Evolutionary conservation across 1,139 yeast genomes (phyloP).

Genomic region (Kurtzmaniella quercitrusa): DNA sequence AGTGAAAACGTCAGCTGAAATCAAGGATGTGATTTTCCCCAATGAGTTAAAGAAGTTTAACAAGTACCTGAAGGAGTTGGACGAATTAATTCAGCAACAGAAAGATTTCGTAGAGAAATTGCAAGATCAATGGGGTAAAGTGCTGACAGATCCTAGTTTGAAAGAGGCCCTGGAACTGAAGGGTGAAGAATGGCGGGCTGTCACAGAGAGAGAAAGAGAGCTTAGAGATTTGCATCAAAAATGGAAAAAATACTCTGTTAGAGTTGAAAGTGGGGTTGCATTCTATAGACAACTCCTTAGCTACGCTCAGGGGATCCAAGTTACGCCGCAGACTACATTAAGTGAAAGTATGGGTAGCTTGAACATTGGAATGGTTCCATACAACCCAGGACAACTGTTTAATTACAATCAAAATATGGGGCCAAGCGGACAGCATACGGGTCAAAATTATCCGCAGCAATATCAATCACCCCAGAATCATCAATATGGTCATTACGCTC

Average conservation of each 20-base stretch:
- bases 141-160: conserved; percentile 44
- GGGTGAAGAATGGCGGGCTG: conserved; percentile 22
- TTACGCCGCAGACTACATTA: not conserved
- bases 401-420: conserved; percentile 1
- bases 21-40: conserved; percentile 57
- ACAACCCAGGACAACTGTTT: not conserved
- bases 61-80: conserved; percentile 64
- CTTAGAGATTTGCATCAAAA: conserved; percentile 49
- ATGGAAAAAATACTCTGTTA: conserved; percentile 59
- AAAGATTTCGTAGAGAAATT: conserved; percentile 51
- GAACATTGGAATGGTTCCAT: conserved; percentile 1
- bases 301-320: conserved; percentile 35
- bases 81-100: conserved; percentile 64
- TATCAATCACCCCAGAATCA: not conserved
- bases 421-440: too few species aligned
- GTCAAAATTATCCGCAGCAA: too few species aligned
- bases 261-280: conserved; percentile 54
- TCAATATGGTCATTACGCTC: not conserved
- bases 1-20: conserved; percentile 52
- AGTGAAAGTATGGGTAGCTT: conserved; percentile 5
- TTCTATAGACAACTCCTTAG: conserved; percentile 58
- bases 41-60: conserved; percentile 76
- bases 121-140: conserved; percentile 52
- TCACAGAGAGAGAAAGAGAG: conserved; percentile 26
- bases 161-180: conserved; percentile 33